Conservation (phyloP, 108 stramenopile genomes). For the Phaeodactylum tricornutum region DNA sequence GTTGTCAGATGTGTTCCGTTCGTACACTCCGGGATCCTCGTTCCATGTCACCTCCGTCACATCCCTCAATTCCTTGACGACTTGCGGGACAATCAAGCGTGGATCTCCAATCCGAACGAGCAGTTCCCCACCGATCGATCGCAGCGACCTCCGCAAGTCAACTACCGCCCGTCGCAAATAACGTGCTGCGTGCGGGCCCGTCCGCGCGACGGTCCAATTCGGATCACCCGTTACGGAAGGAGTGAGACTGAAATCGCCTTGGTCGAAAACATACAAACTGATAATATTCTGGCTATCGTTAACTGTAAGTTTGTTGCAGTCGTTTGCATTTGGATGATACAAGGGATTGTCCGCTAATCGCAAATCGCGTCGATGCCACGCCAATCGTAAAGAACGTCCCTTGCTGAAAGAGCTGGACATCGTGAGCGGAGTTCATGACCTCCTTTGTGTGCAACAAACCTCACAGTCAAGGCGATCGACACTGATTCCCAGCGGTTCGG, state of each 20-base stretch:
- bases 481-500: no score
- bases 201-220: constrained; percentile 16
- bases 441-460: no score
- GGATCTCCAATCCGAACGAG: constrained; percentile 43
- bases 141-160: constrained; percentile 21
- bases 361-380: constrained; percentile 61
- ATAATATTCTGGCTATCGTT: constrained; percentile 8
- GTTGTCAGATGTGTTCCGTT: no score
- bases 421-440: no score
- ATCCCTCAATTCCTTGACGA: constrained; percentile 21
- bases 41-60: constrained; percentile 36
- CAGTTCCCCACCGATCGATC: constrained; percentile 29
- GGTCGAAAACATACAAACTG: constrained; percentile 49
- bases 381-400: no score
- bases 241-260: constrained; percentile 18
- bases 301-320: no score
- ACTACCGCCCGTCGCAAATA: constrained; percentile 31
- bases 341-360: constrained; percentile 43
- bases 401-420: no score
- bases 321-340: no score
- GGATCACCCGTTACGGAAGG: constrained; percentile 19
- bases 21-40: constrained; percentile 49
- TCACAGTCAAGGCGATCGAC: no score
- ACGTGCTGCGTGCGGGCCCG: constrained; percentile 40
- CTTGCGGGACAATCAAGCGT: constrained; percentile 17